Evolutionary conservation across 2,329 filamentous ascomycete species (phyloP), one percentile per base, ranked within the genome.

Genomic region (Verticillium nubilum): DNA sequence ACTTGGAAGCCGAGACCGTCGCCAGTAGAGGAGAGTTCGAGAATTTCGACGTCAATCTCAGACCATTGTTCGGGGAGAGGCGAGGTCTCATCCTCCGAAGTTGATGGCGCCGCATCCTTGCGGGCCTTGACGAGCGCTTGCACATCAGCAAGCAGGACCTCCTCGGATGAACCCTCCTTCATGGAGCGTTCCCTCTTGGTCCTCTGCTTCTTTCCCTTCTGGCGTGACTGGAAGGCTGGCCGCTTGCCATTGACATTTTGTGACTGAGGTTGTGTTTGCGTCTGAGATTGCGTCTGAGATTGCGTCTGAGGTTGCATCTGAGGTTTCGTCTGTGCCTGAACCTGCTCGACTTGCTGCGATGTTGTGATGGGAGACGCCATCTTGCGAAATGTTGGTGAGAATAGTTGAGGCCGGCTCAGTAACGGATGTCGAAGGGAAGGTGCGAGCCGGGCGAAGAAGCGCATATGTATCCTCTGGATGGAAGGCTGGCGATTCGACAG

Each of bases 1-100:
- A 85, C 76, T n/a, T 85, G 83, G 60, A 91, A 79, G 4, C 90
- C 95, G 59, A 99, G 82, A 2, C 92, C 95, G 66, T 98, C 95
- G 58, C 95, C 95, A 0, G 91, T 97, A 0, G 94, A 98, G 0
- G 94, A 96, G 33, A 98, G 80, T 65, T 90, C 86, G 6, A 86
- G 74, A 60, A 98, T 87, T n/a, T 89, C 86, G 47, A 98, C 84
- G 58, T 97, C 88, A 47, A 95, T 85, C 71, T 96, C 91, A 5
- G 86, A 83, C 61, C 89, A 89, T 42, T 80, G 79, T 64, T 88
- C 84, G 1, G 90, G 89, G 2, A 92, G 75, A 5, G 67, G 23
- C 15, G 56, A 27, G 3, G 55, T 19, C 19, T 50, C 50, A 26
- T 17, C 58, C 17, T 63, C 25, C 5, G 29, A 25, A 47, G 57